Evolutionary conservation across 2,329 filamentous ascomycete species (phyloP).

Genomic region (Niveomyces coronatus): DNA sequence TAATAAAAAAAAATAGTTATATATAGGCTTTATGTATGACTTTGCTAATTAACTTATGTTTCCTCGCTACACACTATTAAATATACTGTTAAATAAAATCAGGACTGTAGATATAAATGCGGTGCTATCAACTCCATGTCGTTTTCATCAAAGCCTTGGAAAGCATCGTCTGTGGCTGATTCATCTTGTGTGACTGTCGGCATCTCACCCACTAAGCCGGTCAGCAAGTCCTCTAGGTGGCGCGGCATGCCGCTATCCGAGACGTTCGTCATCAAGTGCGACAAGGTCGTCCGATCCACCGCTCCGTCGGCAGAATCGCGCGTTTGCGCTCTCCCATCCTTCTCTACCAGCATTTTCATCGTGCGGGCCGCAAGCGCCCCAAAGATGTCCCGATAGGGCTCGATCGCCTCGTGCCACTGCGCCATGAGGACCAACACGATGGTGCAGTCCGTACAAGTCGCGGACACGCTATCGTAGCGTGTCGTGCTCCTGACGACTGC

Average conservation of each 20-base stretch:
- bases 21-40: too few species aligned
- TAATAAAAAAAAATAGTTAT: too few species aligned
- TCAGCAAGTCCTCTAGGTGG: neutral
- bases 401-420: conserved; percentile 18
- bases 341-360: conserved; percentile 11
- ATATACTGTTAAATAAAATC: too few species aligned
- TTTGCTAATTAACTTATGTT: too few species aligned
- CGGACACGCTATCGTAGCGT: conserved; percentile 14
- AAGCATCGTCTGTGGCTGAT: too few species aligned
- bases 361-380: conserved; percentile 16
- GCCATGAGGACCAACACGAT: conserved; percentile 21
- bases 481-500: conserved; percentile 9
- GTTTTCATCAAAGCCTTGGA: too few species aligned
- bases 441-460: conserved; percentile 18
- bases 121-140: too few species aligned
- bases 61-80: too few species aligned
- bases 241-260: neutral
- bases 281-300: neutral
- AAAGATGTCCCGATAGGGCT: conserved; percentile 23
- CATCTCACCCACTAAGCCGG: neutral
- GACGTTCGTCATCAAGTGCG: neutral
- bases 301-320: conserved; percentile 18
- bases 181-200: too few species aligned
- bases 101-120: too few species aligned
- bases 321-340: conserved; percentile 14